Conservation (phyloP, 768 basidiomycete genomes). For the Suillus subaureus region DNA sequence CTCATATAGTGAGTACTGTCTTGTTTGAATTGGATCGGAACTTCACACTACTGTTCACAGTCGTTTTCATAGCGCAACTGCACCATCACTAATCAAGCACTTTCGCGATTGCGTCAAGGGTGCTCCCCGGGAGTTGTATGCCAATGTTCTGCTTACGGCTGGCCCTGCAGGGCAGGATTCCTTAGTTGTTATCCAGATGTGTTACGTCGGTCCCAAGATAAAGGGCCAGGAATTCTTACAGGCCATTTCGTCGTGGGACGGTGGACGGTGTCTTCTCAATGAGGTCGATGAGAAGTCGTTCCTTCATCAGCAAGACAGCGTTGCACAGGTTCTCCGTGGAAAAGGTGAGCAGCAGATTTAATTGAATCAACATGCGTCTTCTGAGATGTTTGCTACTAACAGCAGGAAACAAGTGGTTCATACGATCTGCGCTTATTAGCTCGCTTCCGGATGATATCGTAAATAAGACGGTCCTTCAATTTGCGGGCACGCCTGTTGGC, state of each 20-base stretch:
- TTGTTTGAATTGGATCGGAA: conserved; percentile 1
- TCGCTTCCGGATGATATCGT: conserved; percentile 87
- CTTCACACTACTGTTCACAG: conserved; percentile 39
- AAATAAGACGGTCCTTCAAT: conserved; percentile 79
- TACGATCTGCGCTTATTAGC: conserved; percentile 82
- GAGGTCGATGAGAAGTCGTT: conserved; percentile 92
- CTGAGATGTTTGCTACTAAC: conserved; percentile 1
- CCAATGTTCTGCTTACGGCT: conserved; percentile 88
- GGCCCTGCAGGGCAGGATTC: conserved; percentile 85
- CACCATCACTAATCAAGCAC: conserved; percentile 86
- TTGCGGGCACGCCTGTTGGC: conserved; percentile 83
- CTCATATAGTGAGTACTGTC: conserved; percentile 74
- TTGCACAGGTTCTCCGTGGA: conserved; percentile 86
- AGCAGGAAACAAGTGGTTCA: conserved; percentile 90
- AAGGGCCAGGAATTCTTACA: conserved; percentile 78
- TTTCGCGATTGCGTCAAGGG: conserved; percentile 93
- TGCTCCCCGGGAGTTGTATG: conserved; percentile 85
- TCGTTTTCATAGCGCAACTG: conserved; percentile 85
- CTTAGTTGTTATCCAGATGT: conserved; percentile 89
- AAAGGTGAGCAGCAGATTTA: conserved; percentile 52
- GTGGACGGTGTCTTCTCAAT: conserved; percentile 82
- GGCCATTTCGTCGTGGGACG: conserved; percentile 87
- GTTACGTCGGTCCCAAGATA: conserved; percentile 78
- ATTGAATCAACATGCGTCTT: background rate
- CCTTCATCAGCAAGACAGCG: conserved; percentile 87